Base-by-base conservation (phyloP, 1,284 basidiomycete species). In the Lentinula novae-zelandiae region DNA sequence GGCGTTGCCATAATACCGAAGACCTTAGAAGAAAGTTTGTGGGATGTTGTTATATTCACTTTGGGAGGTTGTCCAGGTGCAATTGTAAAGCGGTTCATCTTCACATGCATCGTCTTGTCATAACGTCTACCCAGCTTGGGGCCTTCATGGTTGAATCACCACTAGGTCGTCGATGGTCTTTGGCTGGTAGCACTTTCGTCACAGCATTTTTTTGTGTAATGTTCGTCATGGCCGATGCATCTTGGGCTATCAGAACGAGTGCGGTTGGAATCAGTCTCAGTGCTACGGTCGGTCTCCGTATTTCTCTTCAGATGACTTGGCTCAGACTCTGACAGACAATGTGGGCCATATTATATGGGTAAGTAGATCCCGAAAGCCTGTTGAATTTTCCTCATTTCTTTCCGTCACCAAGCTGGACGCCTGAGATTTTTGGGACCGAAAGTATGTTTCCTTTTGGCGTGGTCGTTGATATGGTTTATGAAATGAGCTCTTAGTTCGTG, bases 331-430 rank as follows among this genome's bases (percentile, higher is more conserved):
- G 17, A 44, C 20, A 89, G 87, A 80, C 92, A 1, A 96, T 96
- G 93, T 96, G 93, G 83, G 90, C 93, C 9, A 89, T 96, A 7
- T 70, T 96, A 58, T 96, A 95, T 73, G 87, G 90, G 83, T 86
- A 58, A 65, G 74, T 70, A 1, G n/a, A 5, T 39, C 42, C 1
- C 2, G 6, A 9, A 54, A 20, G 38, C 56, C 60, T 20, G 8
- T 5, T 57, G 42, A 36, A 38, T 15, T 20, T 63, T 15, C 53
- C 10, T 15, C 33, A 53, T 46, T 33, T 31, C 13, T 7, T 20
- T 38, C 27, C 33, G 12, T 27, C 31, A 20, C 17, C 6, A 60
- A 87, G 86, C 5, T 95, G 93, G 92, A 95, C 93, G 0, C 93
- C 93, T 1, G 92, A 95, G 73, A 93, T 95, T 12, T 96, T 95